Conservation (phyloP, 2,329 filamentous ascomycete genomes). For the Xylariaceae sp. region DNA sequence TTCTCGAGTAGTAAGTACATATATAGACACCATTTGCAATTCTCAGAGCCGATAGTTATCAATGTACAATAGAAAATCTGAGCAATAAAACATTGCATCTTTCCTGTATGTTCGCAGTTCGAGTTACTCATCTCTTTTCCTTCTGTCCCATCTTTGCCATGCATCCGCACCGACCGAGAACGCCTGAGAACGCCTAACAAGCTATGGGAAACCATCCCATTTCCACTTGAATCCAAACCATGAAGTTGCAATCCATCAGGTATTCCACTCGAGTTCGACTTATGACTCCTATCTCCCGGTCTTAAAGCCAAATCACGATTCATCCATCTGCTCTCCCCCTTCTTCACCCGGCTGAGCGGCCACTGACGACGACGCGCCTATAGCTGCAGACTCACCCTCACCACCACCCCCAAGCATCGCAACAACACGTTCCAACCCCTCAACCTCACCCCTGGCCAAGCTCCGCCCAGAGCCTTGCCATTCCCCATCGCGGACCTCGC, state of each 20-base stretch:
- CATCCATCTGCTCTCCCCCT: conserved; percentile 35
- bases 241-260: conserved; percentile 14
- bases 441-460: conserved; percentile 59
- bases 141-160: not conserved
- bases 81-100: conserved; percentile 4
- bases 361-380: not conserved
- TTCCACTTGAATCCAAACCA: not conserved
- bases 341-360: conserved; percentile 15
- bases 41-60: not conserved
- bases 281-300: not conserved
- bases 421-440: conserved; percentile 60
- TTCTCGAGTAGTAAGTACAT: conserved; percentile 22
- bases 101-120: not conserved
- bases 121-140: too few relatives aligned
- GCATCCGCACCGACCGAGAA: not conserved
- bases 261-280: not conserved
- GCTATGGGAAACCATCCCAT: not conserved
- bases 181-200: conserved; percentile 18
- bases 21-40: conserved; percentile 4
- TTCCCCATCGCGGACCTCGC: conserved; percentile 69
- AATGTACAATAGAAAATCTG: not conserved
- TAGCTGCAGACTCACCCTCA: conserved; percentile 9
- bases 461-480: conserved; percentile 63
- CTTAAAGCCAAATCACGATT: conserved; percentile 34
- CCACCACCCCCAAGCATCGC: conserved; percentile 48